Evolutionary conservation across 805 yeast genomes (phyloP).

Genomic region (Lachancea meyersii): DNA sequence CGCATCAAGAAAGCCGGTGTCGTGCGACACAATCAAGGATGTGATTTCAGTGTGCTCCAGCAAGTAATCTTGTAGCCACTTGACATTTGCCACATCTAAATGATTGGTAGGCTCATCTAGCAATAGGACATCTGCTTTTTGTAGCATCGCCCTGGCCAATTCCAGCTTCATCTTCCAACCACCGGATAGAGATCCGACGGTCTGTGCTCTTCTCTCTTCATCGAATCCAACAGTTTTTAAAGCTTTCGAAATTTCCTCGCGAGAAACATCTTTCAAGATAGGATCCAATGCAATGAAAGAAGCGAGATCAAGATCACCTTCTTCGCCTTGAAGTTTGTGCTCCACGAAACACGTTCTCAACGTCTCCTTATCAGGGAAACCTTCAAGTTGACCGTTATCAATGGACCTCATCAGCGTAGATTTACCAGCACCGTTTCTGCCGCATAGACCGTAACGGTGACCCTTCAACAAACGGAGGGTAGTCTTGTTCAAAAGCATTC

Average conservation of each 20-base stretch:
- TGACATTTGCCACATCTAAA: slow-evolving; percentile 87
- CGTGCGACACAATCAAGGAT: slow-evolving; percentile 94
- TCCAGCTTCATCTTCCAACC: slow-evolving; percentile 99
- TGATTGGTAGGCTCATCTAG: slow-evolving; percentile 98
- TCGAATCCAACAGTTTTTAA: slow-evolving; percentile 84
- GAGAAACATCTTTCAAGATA: slow-evolving; percentile 58
- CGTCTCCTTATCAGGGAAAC: slow-evolving; percentile 86
- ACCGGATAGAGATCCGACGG: slow-evolving; percentile 92
- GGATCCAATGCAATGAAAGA: slow-evolving; percentile 85
- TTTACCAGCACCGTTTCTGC: slow-evolving; percentile 98
- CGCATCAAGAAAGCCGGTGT: slow-evolving; percentile 89
- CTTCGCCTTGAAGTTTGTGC: slow-evolving; percentile 92
- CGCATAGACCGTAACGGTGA: slow-evolving; percentile 95
- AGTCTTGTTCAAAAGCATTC: slow-evolving; percentile 94
- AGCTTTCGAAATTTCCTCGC: slow-evolving; percentile 68
- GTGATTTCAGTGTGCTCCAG: slow-evolving; percentile 80
- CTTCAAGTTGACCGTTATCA: slow-evolving; percentile 93
- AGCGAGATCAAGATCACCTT: slow-evolving; percentile 84
- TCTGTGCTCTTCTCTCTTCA: slow-evolving; percentile 80
- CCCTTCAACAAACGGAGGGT: slow-evolving; percentile 82
- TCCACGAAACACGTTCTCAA: slow-evolving; percentile 94
- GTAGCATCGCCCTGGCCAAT: slow-evolving; percentile 96
- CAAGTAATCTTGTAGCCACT: slow-evolving; percentile 89
- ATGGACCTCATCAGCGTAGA: slow-evolving; percentile 96
- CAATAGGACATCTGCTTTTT: slow-evolving; percentile 91